Evolutionary conservation across 129 eudicot genomes (phyloP).

Genomic region (Arctium lappa): DNA sequence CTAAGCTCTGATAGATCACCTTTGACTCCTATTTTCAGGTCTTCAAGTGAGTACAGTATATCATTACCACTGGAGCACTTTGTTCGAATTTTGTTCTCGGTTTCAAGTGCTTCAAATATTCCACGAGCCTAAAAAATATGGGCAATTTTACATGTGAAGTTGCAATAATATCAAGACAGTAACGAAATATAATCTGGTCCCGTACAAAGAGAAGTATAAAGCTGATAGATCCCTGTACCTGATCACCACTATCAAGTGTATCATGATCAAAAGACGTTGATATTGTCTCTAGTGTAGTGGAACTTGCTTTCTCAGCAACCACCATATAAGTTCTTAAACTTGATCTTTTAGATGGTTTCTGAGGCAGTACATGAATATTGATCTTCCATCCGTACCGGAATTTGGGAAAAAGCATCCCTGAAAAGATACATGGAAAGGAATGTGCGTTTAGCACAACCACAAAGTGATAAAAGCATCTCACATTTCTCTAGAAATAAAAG

Average conservation of each 20-base stretch:
- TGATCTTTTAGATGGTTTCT: constrained; percentile 47
- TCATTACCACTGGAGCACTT: constrained; percentile 50
- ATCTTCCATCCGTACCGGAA: constrained; percentile 89
- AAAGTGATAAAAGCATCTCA: constrained; percentile 10
- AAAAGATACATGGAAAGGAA: neutral
- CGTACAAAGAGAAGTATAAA: neutral
- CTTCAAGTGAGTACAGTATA: constrained; percentile 65
- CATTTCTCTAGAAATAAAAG: neutral
- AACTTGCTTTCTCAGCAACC: constrained; percentile 72
- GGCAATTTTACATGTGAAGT: neutral
- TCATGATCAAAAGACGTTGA: constrained; percentile 41
- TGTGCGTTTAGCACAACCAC: constrained; percentile 9
- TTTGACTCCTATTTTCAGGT: constrained; percentile 71
- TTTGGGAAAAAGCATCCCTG: constrained; percentile 73
- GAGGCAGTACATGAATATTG: constrained; percentile 62
- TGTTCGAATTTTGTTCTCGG: constrained; percentile 55
- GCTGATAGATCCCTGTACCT: constrained; percentile 38
- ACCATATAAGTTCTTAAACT: constrained; percentile 73
- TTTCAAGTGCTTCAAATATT: constrained; percentile 63
- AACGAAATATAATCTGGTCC: neutral
- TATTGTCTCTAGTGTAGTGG: constrained; percentile 44
- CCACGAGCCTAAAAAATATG: constrained; percentile 54
- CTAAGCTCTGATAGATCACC: constrained; percentile 61
- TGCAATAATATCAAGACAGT: neutral
- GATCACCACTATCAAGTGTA: constrained; percentile 45